Conservation (phyloP, 768 basidiomycete species). For the Panellus pusillus region DNA sequence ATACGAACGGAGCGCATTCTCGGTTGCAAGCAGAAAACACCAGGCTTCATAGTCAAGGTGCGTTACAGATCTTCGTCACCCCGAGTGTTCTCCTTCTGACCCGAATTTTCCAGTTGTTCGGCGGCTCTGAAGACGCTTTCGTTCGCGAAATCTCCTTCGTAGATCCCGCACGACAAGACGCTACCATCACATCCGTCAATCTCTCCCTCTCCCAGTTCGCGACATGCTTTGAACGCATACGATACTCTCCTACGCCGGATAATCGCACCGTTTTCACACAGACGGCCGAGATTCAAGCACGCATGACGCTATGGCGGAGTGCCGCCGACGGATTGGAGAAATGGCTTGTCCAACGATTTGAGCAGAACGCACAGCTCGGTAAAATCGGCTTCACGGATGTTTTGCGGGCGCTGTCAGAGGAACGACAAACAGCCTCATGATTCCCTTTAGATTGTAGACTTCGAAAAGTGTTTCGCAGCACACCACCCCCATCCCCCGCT, state of each 20-base stretch:
- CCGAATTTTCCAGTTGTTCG: constrained; percentile 65
- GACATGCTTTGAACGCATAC: constrained; percentile 88
- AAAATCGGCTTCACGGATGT: constrained; percentile 91
- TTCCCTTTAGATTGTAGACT: background rate
- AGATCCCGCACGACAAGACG: constrained; percentile 77
- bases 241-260: constrained; percentile 70
- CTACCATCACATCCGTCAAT: constrained; percentile 89
- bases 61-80: constrained; percentile 24
- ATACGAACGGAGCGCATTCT: constrained; percentile 89
- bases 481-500: background rate
- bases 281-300: constrained; percentile 89
- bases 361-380: constrained; percentile 88
- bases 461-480: constrained; percentile 9
- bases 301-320: constrained; percentile 76
- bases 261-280: constrained; percentile 76
- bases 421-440: constrained; percentile 46
- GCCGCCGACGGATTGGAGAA: constrained; percentile 82
- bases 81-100: background rate
- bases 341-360: constrained; percentile 86
- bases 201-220: constrained; percentile 94
- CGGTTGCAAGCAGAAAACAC: constrained; percentile 91
- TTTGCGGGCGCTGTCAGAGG: constrained; percentile 64
- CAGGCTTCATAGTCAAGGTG: constrained; percentile 92
- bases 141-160: constrained; percentile 94
- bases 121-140: constrained; percentile 91